A percentile compares a stretch with the other conserved stretches of the same genome.
Conservation (phyloP, 768 basidiomycete genomes). For the Boletus fagicola region DNA sequence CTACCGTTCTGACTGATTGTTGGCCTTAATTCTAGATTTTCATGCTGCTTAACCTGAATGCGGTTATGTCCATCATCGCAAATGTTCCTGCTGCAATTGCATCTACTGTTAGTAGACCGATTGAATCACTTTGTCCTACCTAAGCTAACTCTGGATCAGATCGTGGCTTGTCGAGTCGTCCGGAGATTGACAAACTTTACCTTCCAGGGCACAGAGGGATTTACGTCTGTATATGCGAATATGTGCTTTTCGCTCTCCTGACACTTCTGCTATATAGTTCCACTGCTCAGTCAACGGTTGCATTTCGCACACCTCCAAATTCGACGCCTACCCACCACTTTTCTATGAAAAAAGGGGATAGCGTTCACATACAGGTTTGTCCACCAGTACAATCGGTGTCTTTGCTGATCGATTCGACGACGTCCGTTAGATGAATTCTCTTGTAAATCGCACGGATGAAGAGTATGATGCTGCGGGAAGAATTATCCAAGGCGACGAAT, state of each 20-base stretch:
- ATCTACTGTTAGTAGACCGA: conserved; percentile 49
- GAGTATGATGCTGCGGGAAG: conserved; percentile 62
- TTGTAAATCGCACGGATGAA: conserved; percentile 45
- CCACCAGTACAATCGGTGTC: neutral
- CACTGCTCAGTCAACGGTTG: conserved; percentile 51
- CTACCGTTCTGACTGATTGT: neutral
- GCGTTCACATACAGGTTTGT: conserved; percentile 60
- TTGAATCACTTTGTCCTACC: neutral
- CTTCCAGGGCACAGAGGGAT: conserved; percentile 45
- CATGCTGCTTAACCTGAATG: conserved; percentile 66
- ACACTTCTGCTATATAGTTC: conserved; percentile 33
- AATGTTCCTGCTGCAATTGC: conserved; percentile 72
- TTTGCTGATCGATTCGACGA: conserved; percentile 7
- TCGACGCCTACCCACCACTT: conserved; percentile 25
- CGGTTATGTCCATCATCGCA: conserved; percentile 71
- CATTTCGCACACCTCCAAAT: conserved; percentile 50
- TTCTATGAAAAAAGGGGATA: conserved; percentile 42
- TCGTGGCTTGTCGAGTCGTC: conserved; percentile 62
- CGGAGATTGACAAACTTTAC: conserved; percentile 63
- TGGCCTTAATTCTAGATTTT: conserved; percentile 38
- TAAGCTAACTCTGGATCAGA: conserved; percentile 38
- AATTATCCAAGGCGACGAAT: conserved; percentile 41
- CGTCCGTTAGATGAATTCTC: conserved; percentile 63
- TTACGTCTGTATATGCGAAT: conserved; percentile 42
- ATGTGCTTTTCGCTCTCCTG: conserved; percentile 23